Evolutionary conservation across 2,329 filamentous ascomycete species (phyloP), one percentile per base, ranked within the genome.

Genomic region (Metarhizium guizhouense): DNA sequence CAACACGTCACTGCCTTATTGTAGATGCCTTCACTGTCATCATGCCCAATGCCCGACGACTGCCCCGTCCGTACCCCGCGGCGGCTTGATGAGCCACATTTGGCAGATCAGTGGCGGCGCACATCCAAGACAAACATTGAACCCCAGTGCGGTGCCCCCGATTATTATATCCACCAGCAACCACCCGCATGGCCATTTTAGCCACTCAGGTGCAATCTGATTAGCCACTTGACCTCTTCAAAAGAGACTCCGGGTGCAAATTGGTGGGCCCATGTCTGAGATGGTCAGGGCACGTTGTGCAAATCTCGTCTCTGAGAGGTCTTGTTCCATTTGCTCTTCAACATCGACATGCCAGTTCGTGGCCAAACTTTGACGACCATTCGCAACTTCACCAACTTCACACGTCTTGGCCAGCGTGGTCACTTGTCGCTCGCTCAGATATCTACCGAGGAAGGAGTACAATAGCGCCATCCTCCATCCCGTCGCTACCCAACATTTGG

Each of bases 261-360:
- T 14, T 16, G 38, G 38, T 40, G 10, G 29, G 45, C 25, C 36
- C 20, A n/a, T 18, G n/a, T 51, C 30, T 32, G 7, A 43, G 29
- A 40, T 18, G 16, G 5, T 4, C 30, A 49, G 11, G 32, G 53
- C 47, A 51, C 53, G 53, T 51, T 25, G 25, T 25, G 25, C 25
- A 25, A 25, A 25, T 55, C 25, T 55, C 29, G 56, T 30, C 6
- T 52, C 36, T 55, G 29, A 58, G 38, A 58, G 51, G 54, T 42
- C 51, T 51, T 34, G 18, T 53, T 53, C 36, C n/a, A 50, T 49
- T 25, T 54, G 42, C 10, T 49, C 54, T 56, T 55, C 54, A 47
- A 36, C 48, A 52, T 18, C 52, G 18, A 18, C 51, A 58, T 56
- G 48, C 54, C 54, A 54, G 47, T 52, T 32, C 51, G 40, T 56